These are phyloP conservation scores for Aspergillus nomiae DNA, from an alignment of 2,329 filamentous ascomycete species.

Conservation along the genomic window DNA sequence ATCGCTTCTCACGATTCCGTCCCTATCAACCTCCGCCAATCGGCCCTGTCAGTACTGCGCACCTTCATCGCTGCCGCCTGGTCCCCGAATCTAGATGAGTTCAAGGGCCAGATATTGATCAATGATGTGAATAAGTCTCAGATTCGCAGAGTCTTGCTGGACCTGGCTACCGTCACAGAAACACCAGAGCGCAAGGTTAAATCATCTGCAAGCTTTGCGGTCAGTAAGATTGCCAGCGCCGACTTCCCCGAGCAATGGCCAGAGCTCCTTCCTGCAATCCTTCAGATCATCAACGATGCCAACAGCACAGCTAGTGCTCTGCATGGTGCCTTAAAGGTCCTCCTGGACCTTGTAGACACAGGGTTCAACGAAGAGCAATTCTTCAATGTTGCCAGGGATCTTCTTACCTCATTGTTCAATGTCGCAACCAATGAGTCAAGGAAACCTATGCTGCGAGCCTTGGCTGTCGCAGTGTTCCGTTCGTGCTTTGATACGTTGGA, in stretches of 20 bases:
- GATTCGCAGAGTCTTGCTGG: constrained; percentile 73
- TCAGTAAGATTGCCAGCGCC: constrained; percentile 89
- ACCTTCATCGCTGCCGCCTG: constrained; percentile 83
- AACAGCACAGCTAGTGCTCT: constrained; percentile 76
- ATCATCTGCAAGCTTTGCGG: constrained; percentile 80
- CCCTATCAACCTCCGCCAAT: constrained; percentile 75
- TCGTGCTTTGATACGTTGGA: constrained; percentile 93
- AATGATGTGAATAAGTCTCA: constrained; percentile 72
- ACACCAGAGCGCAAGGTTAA: constrained; percentile 82
- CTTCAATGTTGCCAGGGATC: constrained; percentile 82
- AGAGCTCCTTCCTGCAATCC: constrained; percentile 76
- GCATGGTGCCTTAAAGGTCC: constrained; percentile 84
- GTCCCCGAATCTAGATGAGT: constrained; percentile 74
- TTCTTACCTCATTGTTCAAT: constrained; percentile 80
- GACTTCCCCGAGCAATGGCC: constrained; percentile 97
- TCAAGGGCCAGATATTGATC: constrained; percentile 67
- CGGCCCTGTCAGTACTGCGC: constrained; percentile 77
- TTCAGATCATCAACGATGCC: constrained; percentile 69
- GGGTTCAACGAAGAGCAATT: constrained; percentile 94
- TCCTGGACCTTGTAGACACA: constrained; percentile 88
- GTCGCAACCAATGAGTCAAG: constrained; percentile 76
- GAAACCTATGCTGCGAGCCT: constrained; percentile 74
- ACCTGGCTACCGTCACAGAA: constrained; percentile 72
- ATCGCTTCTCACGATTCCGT: constrained; percentile 77
- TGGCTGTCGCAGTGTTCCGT: constrained; percentile 88